Base-by-base conservation (phyloP, 352 stramenopile genomes). In the Elongisporangium senticosum region DNA sequence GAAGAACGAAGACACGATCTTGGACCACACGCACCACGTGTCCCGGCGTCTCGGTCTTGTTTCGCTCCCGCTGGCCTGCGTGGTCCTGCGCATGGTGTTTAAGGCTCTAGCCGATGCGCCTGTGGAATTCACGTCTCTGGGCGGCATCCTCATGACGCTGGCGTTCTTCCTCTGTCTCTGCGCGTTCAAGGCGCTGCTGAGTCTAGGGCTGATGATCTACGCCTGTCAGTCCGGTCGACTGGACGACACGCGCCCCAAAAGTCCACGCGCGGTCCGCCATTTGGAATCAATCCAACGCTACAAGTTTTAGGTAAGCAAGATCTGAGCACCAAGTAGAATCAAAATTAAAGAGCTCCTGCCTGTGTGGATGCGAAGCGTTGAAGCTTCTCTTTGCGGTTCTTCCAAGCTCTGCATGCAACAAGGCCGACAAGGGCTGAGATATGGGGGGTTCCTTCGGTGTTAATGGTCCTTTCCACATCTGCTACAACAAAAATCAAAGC, bases 11-110 rank as follows among this genome's bases (percentile, higher is more conserved):
- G 96, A 83, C 62, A 92, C 83, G 26, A 92, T 97, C 69, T 63
- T 98, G 20, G 94, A 98, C 65, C 90, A 98, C 66, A 97, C 92
- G 37, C 93, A 98, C 68, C 90, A 96, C 51, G 92, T 98, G 19
- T 96, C 96, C 20, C 89, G 96, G 53, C 86, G 95, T 7, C 72
- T 98, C 43, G 95, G 95, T 4, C 80, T 99, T 33, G 90, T 97
- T 39, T 95, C 96, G 59, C 79, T 99, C 7, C 96, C 96, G 11
- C 67, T 99, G 10, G 93, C 96, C 24, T 98, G 92, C 72, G 94
- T 99, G 26, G 91, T 94, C n/a, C 24, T 91, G 56, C 81, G 83
- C 33, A 90, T 91, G 77, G 65, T 92, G 2, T 73, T 74, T 48
- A 91, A 94, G 51, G 73, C 79, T 5, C 62, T 94, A 37, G 43